phyloP scores from a whole-genome alignment of 108 stramenopile genomes.

The Nitzschia sp. region DNA sequence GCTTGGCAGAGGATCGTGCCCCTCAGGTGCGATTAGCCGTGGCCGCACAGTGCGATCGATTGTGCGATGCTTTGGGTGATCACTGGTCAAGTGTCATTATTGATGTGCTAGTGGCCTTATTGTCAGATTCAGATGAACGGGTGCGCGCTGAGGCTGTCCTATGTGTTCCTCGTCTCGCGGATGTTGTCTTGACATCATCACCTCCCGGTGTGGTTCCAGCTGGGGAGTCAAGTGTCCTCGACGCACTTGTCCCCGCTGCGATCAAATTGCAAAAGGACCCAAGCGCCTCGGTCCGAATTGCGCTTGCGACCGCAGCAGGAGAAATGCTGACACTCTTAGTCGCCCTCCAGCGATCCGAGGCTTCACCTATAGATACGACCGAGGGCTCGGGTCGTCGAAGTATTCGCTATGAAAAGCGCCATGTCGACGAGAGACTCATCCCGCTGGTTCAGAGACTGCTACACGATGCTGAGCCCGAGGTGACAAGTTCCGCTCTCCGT shows the following conservation, averaged over 20 bases:
- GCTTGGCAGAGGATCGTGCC: slow-evolving; percentile 83
- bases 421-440: slow-evolving; percentile 83
- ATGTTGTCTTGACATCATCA: slow-evolving; percentile 53
- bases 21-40: slow-evolving; percentile 83
- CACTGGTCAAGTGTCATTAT: slow-evolving; percentile 92
- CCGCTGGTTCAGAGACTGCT: slow-evolving; percentile 83
- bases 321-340: slow-evolving; percentile 82
- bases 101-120: slow-evolving; percentile 78
- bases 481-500: slow-evolving; percentile 83
- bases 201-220: slow-evolving; percentile 47
- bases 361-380: slow-evolving; percentile 30
- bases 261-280: slow-evolving; percentile 81
- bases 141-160: slow-evolving; percentile 84
- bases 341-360: slow-evolving; percentile 49
- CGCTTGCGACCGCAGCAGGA: slow-evolving; percentile 83
- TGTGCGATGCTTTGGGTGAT: slow-evolving; percentile 82
- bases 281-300: slow-evolving; percentile 62
- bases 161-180: slow-evolving; percentile 84
- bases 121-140: slow-evolving; percentile 78
- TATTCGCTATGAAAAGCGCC: slow-evolving; percentile 63
- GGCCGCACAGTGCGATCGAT: slow-evolving; percentile 86
- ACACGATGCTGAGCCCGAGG: slow-evolving; percentile 86
- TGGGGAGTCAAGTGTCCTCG: slow-evolving; percentile 63
- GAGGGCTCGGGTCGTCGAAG: slow-evolving; percentile 13
- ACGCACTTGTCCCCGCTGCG: slow-evolving; percentile 77